Percentiles rank a stretch among this genome's conserved stretches.
Conservation (phyloP, 192 early-diverging fungal species). For the Podila minutissima region DNA sequence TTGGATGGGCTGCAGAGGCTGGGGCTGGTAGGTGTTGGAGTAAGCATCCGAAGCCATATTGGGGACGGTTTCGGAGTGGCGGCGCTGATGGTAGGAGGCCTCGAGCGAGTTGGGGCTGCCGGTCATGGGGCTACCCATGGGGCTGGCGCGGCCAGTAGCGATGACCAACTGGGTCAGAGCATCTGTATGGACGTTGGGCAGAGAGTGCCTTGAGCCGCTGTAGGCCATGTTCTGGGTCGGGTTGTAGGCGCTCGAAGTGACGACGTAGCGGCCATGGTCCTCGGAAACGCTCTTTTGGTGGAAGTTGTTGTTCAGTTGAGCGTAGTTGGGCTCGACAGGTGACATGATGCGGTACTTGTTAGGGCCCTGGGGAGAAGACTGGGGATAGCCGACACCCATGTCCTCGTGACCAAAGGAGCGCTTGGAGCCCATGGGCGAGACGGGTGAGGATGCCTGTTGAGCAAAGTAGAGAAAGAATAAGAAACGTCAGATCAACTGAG, state of each 20-base stretch:
- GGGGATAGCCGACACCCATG: not conserved
- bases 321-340: conserved; percentile 17
- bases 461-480: not conserved
- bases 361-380: conserved; percentile 7
- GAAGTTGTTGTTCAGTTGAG: conserved; percentile 6
- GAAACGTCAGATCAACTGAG: too few species aligned
- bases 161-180: not conserved
- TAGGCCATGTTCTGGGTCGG: not conserved
- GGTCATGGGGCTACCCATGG: conserved; percentile 7
- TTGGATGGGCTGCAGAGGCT: conserved; percentile 5
- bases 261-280: conserved; percentile 18
- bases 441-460: not conserved
- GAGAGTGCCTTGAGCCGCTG: conserved; percentile 8
- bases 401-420: conserved; percentile 10
- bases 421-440: conserved; percentile 15
- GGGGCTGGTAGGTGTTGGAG: conserved; percentile 5
- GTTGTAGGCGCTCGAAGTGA: not conserved
- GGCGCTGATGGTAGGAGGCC: conserved; percentile 7
- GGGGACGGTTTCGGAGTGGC: conserved; percentile 4
- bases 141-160: conserved; percentile 18
- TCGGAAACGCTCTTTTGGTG: conserved; percentile 19
- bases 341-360: conserved; percentile 20
- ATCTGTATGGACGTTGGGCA: not conserved
- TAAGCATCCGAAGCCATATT: conserved; percentile 4
- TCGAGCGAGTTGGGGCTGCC: conserved; percentile 6